Conservation (phyloP, 2,329 filamentous ascomycete genomes). For the Claviceps pazoutovae region DNA sequence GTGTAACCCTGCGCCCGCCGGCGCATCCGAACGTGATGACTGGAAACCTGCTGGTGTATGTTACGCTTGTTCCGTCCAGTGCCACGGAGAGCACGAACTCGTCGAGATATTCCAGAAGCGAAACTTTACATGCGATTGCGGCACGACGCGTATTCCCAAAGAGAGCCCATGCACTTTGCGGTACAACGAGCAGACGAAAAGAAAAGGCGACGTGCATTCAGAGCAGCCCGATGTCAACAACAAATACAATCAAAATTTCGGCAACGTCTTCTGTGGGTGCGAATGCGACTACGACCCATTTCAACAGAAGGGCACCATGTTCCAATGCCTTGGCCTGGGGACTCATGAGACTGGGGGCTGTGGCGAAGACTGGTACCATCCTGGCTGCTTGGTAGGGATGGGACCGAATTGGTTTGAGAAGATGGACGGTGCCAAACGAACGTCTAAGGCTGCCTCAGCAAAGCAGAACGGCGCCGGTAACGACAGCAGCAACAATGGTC, state of each 20-base stretch:
- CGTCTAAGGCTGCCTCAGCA: slow-evolving; percentile 8
- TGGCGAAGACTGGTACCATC: slow-evolving; percentile 96
- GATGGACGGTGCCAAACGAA: slow-evolving; percentile 24
- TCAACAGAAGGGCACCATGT: slow-evolving; percentile 93
- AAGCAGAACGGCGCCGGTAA: slow-evolving; percentile 4
- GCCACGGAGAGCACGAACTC: slow-evolving; percentile 86
- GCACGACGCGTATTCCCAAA: slow-evolving; percentile 63
- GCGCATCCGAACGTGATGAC: slow-evolving; percentile 40
- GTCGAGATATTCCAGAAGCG: slow-evolving; percentile 95
- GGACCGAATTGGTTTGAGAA: slow-evolving; percentile 57
- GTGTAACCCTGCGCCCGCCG: slow-evolving; percentile 67
- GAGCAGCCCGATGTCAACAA: slow-evolving; percentile 62
- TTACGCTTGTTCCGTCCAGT: slow-evolving; percentile 93
- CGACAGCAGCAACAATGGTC: slow-evolving; percentile 5
- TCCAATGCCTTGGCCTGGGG: slow-evolving; percentile 82
- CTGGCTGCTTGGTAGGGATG: slow-evolving; percentile 76
- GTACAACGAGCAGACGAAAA: slow-evolving; percentile 55
- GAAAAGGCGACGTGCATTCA: slow-evolving; percentile 62
- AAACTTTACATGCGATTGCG: slow-evolving; percentile 93
- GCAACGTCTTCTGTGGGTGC: slow-evolving; percentile 85
- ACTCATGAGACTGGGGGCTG: slow-evolving; percentile 72
- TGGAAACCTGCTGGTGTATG: slow-evolving; percentile 63
- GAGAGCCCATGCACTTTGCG: slow-evolving; percentile 65
- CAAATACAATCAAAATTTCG: slow-evolving; percentile 91
- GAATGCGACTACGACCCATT: slow-evolving; percentile 76